Evolutionary conservation across 805 yeast species (phyloP), one percentile per base, ranked within the genome.

Genomic region (Clavispora phyllophila): DNA sequence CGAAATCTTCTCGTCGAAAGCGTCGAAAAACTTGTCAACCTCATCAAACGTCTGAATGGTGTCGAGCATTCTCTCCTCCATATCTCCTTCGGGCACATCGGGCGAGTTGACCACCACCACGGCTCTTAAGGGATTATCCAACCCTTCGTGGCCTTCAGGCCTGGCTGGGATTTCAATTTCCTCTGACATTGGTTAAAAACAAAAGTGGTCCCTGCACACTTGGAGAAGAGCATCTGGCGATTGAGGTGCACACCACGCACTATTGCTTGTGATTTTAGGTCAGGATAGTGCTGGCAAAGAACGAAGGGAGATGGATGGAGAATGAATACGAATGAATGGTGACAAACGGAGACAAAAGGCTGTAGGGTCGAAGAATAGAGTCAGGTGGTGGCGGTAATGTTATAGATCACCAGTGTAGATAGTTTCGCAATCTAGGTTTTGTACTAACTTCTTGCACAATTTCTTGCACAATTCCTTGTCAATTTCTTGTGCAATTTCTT

Each of bases 1-100:
- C 8, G 82, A 79, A 13, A 78, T 65, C 19, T 58, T 56, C 31
- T 64, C 72, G 53, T 78, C 83, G 50, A 78, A 78, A 29, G 56
- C 54, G 49, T 78, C 81, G 48, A 78, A 78, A 47, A 78, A 76
- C 25, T 53, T 59, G 52, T 78, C 77, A 53, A 77, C 71, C 34
- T 68, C 72, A 13, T 67, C 72, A 50, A 74, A 66, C 15, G 73
- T 70, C 48, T 69, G 72, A 32, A 78, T 65, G 17, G 64, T 62
- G 45, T 68, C 70, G 50, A 76, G 57, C 40, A 70, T 54, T 34
- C 76, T 58, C 49, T 78, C 82, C 42, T 73, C 75, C 70, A 76
- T 61, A 24, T 73, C 76, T 2, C 70, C 71, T 12, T 68, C 73
- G 2, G 67, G 64, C 7, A 46, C 46, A 4, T 48, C 55, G 18